These are phyloP conservation scores for Saccharomycopsis babjevae DNA, from an alignment of 805 yeast species.

Conservation along the genomic window DNA sequence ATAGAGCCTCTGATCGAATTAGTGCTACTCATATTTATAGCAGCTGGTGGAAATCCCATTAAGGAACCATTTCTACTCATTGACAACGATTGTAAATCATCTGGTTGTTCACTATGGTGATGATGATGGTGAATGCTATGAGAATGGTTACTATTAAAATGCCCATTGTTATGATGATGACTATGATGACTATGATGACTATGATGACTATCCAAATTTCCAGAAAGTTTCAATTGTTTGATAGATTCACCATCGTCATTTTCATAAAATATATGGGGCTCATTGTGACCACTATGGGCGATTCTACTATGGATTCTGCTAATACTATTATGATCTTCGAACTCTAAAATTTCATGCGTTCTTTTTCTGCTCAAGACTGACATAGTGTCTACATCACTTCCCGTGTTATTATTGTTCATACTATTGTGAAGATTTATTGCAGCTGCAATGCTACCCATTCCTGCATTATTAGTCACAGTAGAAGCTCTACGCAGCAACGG, in stretches of 20 bases:
- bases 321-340: constrained; percentile 2
- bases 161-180: not conserved
- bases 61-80: not conserved
- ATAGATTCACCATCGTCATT: constrained; percentile 2
- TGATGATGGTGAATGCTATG: not conserved
- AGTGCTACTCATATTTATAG: not conserved
- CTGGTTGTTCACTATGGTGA: not conserved
- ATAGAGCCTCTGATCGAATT: not conserved
- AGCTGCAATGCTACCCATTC: not conserved
- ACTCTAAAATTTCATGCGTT: constrained; percentile 17
- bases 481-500: not conserved
- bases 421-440: not conserved
- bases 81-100: not conserved
- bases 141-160: not conserved
- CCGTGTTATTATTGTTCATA: not conserved
- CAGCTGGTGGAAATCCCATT: not conserved
- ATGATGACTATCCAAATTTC: not conserved
- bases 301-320: constrained; percentile 1
- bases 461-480: not conserved
- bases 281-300: not conserved
- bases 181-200: not conserved
- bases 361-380: constrained; percentile 12
- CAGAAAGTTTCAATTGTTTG: not conserved
- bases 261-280: not conserved
- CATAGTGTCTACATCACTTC: constrained; percentile 3